Conservation (phyloP, 768 basidiomycete genomes). For the Leucocoprinus birnbaumii region DNA sequence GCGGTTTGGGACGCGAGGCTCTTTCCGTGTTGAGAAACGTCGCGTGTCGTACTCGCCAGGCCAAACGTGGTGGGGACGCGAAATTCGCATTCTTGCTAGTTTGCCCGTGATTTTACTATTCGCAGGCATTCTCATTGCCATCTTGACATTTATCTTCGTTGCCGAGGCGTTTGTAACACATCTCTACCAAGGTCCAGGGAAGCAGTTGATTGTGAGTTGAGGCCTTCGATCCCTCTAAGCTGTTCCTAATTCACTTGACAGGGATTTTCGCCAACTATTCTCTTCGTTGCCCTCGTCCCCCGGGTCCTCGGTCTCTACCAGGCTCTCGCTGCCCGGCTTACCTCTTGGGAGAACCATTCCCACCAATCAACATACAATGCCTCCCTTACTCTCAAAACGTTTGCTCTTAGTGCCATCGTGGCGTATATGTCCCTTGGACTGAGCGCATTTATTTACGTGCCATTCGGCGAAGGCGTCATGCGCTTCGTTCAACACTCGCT, state of each 20-base stretch:
- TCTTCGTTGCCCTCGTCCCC: conserved; percentile 82
- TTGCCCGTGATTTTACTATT: conserved; percentile 75
- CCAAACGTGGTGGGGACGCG: conserved; percentile 77
- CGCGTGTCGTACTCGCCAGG: conserved; percentile 56
- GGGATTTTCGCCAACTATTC: conserved; percentile 79
- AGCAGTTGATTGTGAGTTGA: conserved; percentile 66
- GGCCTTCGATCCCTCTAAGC: not conserved
- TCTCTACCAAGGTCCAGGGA: conserved; percentile 86
- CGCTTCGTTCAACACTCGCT: conserved; percentile 43
- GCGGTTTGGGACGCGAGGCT: conserved; percentile 77
- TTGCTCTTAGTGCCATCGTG: conserved; percentile 83
- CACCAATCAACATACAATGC: conserved; percentile 74
- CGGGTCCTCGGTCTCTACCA: conserved; percentile 75
- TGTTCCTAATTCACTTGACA: conserved; percentile 24
- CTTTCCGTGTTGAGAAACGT: conserved; percentile 72
- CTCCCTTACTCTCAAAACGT: conserved; percentile 88
- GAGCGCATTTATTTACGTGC: conserved; percentile 92
- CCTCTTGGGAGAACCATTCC: conserved; percentile 90
- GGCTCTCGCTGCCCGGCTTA: conserved; percentile 61
- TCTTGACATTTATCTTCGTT: conserved; percentile 81
- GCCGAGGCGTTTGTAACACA: conserved; percentile 89
- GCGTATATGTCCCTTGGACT: conserved; percentile 90
- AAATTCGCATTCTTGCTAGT: conserved; percentile 63
- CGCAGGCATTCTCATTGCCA: conserved; percentile 59
- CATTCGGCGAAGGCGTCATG: conserved; percentile 88